Evolutionary conservation across 306 rosid genomes (phyloP).

Genomic region (Erythrophleum fordii): DNA sequence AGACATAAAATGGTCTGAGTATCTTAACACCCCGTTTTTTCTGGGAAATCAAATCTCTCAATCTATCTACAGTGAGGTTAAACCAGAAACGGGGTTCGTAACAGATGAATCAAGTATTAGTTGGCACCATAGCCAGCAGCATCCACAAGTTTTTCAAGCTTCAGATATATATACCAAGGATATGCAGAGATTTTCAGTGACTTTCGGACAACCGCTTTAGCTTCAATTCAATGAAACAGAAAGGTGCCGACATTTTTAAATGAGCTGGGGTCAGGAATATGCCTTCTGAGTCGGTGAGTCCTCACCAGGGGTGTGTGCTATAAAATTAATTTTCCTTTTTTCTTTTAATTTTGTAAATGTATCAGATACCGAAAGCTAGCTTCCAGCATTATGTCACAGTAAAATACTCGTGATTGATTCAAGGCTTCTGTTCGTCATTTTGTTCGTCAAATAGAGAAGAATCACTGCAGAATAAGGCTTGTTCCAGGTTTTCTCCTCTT

Average conservation of each 20-base stretch:
- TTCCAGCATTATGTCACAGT: conserved; percentile 41
- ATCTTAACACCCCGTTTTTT: conserved; percentile 56
- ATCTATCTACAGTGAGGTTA: conserved; percentile 50
- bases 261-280: conserved; percentile 49
- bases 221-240: conserved; percentile 27
- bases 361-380: conserved; percentile 42
- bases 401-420: conserved; percentile 49
- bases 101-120: conserved; percentile 37
- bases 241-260: conserved; percentile 45
- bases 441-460: conserved; percentile 40
- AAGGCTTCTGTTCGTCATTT: conserved; percentile 24
- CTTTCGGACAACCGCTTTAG: conserved; percentile 86
- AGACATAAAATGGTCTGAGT: conserved; percentile 83
- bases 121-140: conserved; percentile 52
- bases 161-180: conserved; percentile 70
- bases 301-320: conserved; percentile 67
- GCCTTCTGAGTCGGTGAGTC: conserved; percentile 37
- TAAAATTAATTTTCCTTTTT: conserved; percentile 23
- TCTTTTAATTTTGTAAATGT: conserved; percentile 59
- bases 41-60: conserved; percentile 54
- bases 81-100: conserved; percentile 59
- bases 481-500: conserved; percentile 16
- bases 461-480: conserved; percentile 47
- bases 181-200: conserved; percentile 75
- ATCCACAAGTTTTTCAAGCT: conserved; percentile 44